Conservation (phyloP, 257 asterid species). For the Plantago major region DNA sequence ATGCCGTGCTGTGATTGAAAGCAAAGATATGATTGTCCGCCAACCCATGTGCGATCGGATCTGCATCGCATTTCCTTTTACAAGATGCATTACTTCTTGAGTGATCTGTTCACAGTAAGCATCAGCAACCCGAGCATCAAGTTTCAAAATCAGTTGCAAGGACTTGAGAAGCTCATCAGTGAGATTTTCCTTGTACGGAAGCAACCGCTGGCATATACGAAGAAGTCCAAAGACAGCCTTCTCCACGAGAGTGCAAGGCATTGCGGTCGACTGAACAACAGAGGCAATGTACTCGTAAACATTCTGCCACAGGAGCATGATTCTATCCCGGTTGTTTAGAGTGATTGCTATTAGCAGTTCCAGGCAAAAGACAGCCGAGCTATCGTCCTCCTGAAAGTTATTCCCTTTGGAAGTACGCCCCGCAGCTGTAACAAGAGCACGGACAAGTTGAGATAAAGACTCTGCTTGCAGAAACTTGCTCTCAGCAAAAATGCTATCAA, state of each 20-base stretch:
- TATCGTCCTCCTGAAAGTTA: slow-evolving; percentile 52
- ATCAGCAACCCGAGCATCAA: slow-evolving; percentile 96
- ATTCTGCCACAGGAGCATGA: slow-evolving; percentile 83
- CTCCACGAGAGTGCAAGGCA: slow-evolving; percentile 92
- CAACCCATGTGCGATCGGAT: slow-evolving; percentile 86
- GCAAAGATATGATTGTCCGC: slow-evolving; percentile 80
- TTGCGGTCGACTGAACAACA: slow-evolving; percentile 69
- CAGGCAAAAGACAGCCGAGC: slow-evolving; percentile 70
- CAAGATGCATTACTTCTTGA: slow-evolving; percentile 82
- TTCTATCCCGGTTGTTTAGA: slow-evolving; percentile 76
- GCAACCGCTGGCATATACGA: slow-evolving; percentile 83
- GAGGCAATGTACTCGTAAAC: slow-evolving; percentile 78
- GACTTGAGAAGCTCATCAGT: slow-evolving; percentile 89
- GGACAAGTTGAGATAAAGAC: slow-evolving; percentile 75
- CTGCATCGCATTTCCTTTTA: slow-evolving; percentile 86
- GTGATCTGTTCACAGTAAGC: slow-evolving; percentile 90
- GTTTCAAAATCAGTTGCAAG: slow-evolving; percentile 77
- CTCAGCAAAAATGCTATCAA: slow-evolving; percentile 82
- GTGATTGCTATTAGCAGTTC: slow-evolving; percentile 82
- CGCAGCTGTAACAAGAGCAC: slow-evolving; percentile 67
- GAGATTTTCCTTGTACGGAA: slow-evolving; percentile 88
- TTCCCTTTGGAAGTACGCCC: slow-evolving; percentile 57
- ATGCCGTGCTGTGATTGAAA: slow-evolving; percentile 86
- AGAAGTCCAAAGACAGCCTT: slow-evolving; percentile 92
- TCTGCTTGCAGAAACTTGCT: slow-evolving; percentile 88